These are phyloP conservation scores for Aureobasidium zeae DNA, from an alignment of 2,329 filamentous ascomycete genomes.

Conservation along the genomic window DNA sequence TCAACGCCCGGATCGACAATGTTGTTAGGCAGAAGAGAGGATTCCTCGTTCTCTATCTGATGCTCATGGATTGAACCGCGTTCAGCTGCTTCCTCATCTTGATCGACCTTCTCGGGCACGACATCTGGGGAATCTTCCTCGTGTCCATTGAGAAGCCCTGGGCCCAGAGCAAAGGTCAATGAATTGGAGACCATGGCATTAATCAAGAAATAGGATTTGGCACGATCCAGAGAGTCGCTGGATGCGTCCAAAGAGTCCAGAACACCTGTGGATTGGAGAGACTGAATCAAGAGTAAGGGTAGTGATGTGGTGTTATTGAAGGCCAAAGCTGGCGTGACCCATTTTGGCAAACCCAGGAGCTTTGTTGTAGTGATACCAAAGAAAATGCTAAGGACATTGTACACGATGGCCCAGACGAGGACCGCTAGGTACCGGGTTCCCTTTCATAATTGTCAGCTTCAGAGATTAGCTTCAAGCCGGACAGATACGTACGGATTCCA, in stretches of 20 bases:
- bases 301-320: constrained; percentile 52
- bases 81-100: constrained; percentile 23
- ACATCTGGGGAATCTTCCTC: constrained; percentile 34
- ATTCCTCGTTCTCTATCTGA: constrained; percentile 37
- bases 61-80: constrained; percentile 19
- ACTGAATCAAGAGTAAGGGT: constrained; percentile 44
- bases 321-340: constrained; percentile 45
- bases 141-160: constrained; percentile 45
- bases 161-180: constrained; percentile 55
- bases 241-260: constrained; percentile 39
- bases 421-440: constrained; percentile 20
- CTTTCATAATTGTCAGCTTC: no score
- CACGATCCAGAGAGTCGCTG: constrained; percentile 45
- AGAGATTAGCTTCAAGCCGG: no score
- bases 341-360: constrained; percentile 42
- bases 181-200: constrained; percentile 55
- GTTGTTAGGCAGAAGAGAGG: constrained; percentile 41
- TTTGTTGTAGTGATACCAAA: constrained; percentile 36
- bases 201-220: constrained; percentile 57
- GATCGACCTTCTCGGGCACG: constrained; percentile 19
- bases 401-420: constrained; percentile 43
- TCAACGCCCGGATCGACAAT: constrained; percentile 25
- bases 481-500: constrained; percentile 40
- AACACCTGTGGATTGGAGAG: constrained; percentile 48
- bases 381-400: constrained; percentile 41